Evolutionary conservation across 176 grass and related monocot species (phyloP), one percentile per base, ranked within the genome.

Genomic region (Olyra latifolia): DNA sequence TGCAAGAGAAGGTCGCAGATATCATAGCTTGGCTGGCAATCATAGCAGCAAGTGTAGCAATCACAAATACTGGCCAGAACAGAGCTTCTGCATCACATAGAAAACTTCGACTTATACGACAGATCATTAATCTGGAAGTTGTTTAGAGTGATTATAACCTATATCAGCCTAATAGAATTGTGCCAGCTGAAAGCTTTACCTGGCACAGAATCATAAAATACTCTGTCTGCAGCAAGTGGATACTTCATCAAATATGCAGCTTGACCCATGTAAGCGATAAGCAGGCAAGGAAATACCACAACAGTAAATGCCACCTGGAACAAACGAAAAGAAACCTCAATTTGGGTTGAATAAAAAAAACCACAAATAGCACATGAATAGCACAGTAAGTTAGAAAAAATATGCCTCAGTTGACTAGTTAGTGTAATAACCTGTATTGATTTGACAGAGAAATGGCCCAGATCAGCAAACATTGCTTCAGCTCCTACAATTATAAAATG

Each of bases 21-120:
- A 99, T 95, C 96, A 99, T 99, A 77, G 96, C 92, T 87, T 99
- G 92, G 63, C 96, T 99, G 46, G 96, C 96, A 71, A 99, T 99
- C 96, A 99, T 99, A 65, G 92, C 92, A 80, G 96, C 92, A 72
- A 99, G 79, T 77, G 96, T 95, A 73, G 96, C 96, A 56, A 99
- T 93, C 73, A 93, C 92, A 88, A 99, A 89, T 66, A 95, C 84
- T 66, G 96, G 96, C 96, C 96, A 99, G 84, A 99, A 99, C 42
- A 99, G 83, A 80, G 63, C 46, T 43, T 61, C 92, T 93, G 83
- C 71, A 47, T 79, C 82, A 85, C 19, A 85, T 46, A 72, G 24
- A 70, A 87, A 62, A 11, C 30, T 76, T 46, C 45, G 6, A 58
- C n/a, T 71, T 77, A 65, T 39, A 81, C 19, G 7, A 29, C 42